Percentiles rank a stretch among this genome's conserved stretches.
These are phyloP conservation scores for Botryosphaeria dothidea DNA, from an alignment of 2,329 filamentous ascomycete genomes.

Conservation along the genomic window DNA sequence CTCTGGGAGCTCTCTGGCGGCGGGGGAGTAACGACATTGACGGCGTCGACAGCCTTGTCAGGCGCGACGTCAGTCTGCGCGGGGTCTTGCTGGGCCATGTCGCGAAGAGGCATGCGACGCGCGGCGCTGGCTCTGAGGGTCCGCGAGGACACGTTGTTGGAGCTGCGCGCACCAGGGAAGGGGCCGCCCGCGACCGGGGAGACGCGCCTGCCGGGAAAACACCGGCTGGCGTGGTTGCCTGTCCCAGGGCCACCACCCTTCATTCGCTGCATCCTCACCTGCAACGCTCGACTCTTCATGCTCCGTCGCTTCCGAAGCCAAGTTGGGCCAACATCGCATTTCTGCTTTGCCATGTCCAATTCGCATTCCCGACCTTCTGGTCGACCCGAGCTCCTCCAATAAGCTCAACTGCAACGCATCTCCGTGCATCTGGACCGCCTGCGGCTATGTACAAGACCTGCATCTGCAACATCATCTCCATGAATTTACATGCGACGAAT, in stretches of 20 bases:
- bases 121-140: neutral
- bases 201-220: neutral
- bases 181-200: neutral
- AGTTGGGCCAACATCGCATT: too few species aligned
- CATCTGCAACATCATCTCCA: too few species aligned
- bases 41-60: neutral
- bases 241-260: neutral
- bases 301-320: too few species aligned
- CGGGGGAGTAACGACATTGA: constrained; percentile 42
- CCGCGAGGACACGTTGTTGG: neutral
- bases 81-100: constrained; percentile 1
- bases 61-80: neutral
- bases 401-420: too few species aligned
- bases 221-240: neutral
- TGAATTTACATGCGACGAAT: too few species aligned
- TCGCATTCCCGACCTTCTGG: too few species aligned
- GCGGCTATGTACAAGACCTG: too few species aligned
- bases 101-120: too few species aligned
- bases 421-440: too few species aligned
- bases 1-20: constrained; percentile 76
- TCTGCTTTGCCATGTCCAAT: too few species aligned
- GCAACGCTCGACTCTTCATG: neutral
- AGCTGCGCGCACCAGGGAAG: neutral
- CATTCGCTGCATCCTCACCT: neutral
- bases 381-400: too few species aligned